These are phyloP conservation scores for Castanospermum australe DNA, from an alignment of 306 rosid species.

Conservation along the genomic window DNA sequence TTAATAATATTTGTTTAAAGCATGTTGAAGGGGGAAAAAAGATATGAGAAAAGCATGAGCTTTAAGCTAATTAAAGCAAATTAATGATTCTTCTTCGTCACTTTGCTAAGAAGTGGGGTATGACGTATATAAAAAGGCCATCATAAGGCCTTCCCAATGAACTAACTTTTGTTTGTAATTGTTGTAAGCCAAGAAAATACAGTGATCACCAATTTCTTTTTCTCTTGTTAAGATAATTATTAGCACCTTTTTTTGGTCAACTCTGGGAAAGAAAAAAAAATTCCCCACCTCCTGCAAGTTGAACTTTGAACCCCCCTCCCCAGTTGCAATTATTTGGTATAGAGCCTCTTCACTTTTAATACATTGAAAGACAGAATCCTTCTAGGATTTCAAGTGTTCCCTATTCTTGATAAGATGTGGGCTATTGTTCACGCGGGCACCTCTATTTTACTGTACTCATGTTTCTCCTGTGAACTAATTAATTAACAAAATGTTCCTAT, in stretches of 20 bases:
- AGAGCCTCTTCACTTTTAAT: not conserved
- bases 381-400: conserved; percentile 8
- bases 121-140: conserved; percentile 18
- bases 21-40: not conserved
- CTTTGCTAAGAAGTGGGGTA: conserved; percentile 28
- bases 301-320: conserved; percentile 5
- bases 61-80: conserved; percentile 30
- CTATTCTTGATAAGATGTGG: not conserved
- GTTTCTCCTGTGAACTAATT: not conserved
- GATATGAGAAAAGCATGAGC: not conserved
- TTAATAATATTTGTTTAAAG: conserved; percentile 11
- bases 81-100: conserved; percentile 31
- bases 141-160: conserved; percentile 27
- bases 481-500: not conserved
- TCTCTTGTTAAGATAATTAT: not conserved
- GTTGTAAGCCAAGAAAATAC: not conserved
- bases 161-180: conserved; percentile 18
- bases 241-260: not conserved
- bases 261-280: conserved; percentile 27
- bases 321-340: not conserved
- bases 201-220: not conserved
- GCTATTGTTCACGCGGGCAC: not conserved
- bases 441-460: not conserved
- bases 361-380: not conserved
- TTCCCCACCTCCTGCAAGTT: conserved; percentile 11